Evolutionary conservation across 2,329 filamentous ascomycete genomes (phyloP), one percentile per base, ranked within the genome.

Genomic region (Dactylellina drechsleri): DNA sequence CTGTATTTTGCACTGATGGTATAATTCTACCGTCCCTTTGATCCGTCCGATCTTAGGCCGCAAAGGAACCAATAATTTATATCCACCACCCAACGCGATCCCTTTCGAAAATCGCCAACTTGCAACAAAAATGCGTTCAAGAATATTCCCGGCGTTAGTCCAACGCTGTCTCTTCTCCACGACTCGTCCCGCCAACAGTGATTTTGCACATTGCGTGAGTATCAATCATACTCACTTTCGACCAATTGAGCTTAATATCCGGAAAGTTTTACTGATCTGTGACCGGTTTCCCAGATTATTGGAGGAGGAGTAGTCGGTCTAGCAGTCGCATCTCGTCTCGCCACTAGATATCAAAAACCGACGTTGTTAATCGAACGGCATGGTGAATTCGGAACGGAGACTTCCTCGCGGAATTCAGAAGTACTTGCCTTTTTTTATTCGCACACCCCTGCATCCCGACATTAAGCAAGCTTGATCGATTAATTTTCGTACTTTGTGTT

Each of bases 401-500:
- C 93, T 0, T 93, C 91, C 77, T 92, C 91, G 77, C 89, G 93
- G 78, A 97, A 97, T 84, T 94, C 91, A 80, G 93, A 98, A 86
- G 87, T 88, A 79, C n/a, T n/a, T 15, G 49, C 31, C 31, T 54
- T 18, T 50, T 23, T 41, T 20, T 36, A 36, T 31, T 18, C 31
- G 1, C 31, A 23, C 4, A 36, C 31, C 31, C 31, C 31, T 36
- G 10, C 2, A 7, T 36, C 6, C 10, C 6, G 6, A 7, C 31
- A 5, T 36, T 36, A 5, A 36, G 6, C 10, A 36, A 36, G 10
- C 10, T 36, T 2, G 31, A 8, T 36, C 6, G 10, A 36, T 8
- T 36, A 36, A 4, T 7, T 36, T 36, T 7, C 2, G 10, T 36
- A 23, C 4, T 23, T 23, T 23, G 23, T 23, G 23, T 23, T 23